These are phyloP conservation scores for Balamuthia mandrillaris DNA, from an alignment of 208 protist species.

Conservation along the genomic window DNA sequence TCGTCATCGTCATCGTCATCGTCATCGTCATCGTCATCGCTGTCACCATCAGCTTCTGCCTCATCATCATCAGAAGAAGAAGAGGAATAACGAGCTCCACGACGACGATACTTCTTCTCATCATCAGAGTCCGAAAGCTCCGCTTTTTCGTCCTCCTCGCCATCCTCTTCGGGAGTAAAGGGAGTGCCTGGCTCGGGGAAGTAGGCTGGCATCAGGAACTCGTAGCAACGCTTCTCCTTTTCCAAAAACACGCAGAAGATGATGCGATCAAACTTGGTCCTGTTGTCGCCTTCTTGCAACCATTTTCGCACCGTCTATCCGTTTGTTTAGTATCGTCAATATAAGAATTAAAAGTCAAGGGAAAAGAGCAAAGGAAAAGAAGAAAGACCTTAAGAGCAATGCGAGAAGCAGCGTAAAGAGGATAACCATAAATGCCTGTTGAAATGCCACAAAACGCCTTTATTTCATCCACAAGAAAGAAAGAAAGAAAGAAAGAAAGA, in stretches of 20 bases:
- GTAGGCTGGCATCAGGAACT: not conserved
- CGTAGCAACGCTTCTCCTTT: not conserved
- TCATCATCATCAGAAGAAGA: not conserved
- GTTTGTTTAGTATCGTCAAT: not conserved
- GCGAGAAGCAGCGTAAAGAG: not conserved
- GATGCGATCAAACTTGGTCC: not conserved
- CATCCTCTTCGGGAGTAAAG: not conserved
- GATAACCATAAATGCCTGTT: slow-evolving; percentile 54
- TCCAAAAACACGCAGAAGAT: not conserved
- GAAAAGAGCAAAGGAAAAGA: not conserved
- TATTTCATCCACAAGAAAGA: not conserved
- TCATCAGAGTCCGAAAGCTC: too few species aligned
- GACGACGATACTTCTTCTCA: too few species aligned
- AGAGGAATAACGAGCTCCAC: not conserved
- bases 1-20: too few species aligned
- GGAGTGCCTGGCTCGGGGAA: not conserved
- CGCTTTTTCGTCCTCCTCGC: not conserved
- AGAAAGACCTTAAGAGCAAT: not conserved
- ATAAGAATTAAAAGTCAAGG: too few species aligned
- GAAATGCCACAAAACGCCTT: slow-evolving; percentile 51
- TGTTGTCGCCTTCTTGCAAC: not conserved
- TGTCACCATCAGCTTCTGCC: too few species aligned
- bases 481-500: not conserved
- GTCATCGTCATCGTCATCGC: too few species aligned
- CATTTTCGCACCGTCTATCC: not conserved